A percentile compares a stretch with the other conserved stretches of the same genome.
Evolutionary conservation across 2,329 filamentous ascomycete genomes (phyloP).

Genomic region (Phyllosticta paracitricarpa): DNA sequence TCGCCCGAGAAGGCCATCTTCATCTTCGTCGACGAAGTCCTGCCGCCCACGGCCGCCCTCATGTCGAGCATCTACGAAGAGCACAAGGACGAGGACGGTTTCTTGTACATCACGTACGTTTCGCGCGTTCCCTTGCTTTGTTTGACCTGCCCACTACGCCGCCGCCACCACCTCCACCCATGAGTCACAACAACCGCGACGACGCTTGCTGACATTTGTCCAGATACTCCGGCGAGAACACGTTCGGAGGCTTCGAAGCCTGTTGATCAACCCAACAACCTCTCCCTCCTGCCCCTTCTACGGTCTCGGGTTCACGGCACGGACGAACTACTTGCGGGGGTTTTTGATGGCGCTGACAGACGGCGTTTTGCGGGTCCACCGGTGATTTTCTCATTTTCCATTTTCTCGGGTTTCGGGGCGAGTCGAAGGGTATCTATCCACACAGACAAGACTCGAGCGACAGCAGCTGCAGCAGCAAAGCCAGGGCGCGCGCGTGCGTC

Average conservation of each 20-base stretch:
- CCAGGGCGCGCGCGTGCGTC: too few species aligned
- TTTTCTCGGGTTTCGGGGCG: neutral
- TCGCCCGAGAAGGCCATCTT: constrained; percentile 99
- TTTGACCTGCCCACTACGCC: neutral
- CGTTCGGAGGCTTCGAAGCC: constrained; percentile 54
- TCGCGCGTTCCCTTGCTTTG: neutral
- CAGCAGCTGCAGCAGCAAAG: neutral
- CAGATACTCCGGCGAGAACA: constrained; percentile 97
- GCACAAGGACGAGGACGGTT: constrained; percentile 83
- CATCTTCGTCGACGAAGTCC: constrained; percentile 98
- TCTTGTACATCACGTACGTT: constrained; percentile 91
- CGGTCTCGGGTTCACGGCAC: constrained; percentile 1
- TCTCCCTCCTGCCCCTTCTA: neutral
- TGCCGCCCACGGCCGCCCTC: constrained; percentile 89
- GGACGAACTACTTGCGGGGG: neutral
- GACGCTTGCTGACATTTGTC: constrained; percentile 14
- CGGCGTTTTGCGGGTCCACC: constrained; percentile 19
- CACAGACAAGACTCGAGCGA: neutral
- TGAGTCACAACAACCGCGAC: constrained; percentile 9
- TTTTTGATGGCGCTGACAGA: constrained; percentile 13
- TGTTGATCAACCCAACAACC: neutral
- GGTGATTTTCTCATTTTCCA: constrained; percentile 12
- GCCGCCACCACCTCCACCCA: neutral
- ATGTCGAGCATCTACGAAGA: constrained; percentile 99
- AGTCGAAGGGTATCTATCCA: neutral